A percentile compares a stretch with the other conserved stretches of the same genome.
phyloP scores from a whole-genome alignment of 257 asterid species.

The Echium plantagineum region DNA sequence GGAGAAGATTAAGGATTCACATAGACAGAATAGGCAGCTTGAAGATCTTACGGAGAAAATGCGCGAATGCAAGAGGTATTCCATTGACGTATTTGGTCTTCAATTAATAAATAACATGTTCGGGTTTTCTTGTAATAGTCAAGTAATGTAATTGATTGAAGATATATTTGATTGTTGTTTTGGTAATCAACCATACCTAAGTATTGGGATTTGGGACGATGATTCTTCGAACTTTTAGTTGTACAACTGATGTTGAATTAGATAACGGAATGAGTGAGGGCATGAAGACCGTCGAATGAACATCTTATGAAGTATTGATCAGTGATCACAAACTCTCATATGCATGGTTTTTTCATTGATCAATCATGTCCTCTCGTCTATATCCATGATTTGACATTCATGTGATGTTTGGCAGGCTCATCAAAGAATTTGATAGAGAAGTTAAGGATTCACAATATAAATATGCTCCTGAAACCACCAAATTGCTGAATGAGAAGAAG shows the following conservation, averaged over 20 bases:
- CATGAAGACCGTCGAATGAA: no score
- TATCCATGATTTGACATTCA: neutral
- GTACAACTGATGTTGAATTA: no score
- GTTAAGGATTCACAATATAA: constrained; percentile 44
- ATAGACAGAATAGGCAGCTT: neutral
- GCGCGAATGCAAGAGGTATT: neutral
- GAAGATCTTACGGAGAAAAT: neutral
- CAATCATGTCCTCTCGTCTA: no score
- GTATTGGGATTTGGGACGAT: no score
- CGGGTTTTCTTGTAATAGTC: no score
- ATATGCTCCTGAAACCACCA: constrained; percentile 46
- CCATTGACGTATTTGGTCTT: neutral
- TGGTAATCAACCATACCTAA: no score
- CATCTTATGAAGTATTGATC: no score
- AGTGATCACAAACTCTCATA: no score
- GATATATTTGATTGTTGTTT: neutral
- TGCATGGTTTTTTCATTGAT: no score
- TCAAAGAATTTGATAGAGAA: constrained; percentile 64
- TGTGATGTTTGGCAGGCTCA: constrained; percentile 38
- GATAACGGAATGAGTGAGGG: no score
- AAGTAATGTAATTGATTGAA: neutral
- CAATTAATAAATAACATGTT: no score
- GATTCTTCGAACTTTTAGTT: no score
- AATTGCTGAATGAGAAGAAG: constrained; percentile 60
- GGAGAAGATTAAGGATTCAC: neutral